Evolutionary conservation across 2,329 filamentous ascomycete genomes (phyloP).

Genomic region (Capronia americana): DNA sequence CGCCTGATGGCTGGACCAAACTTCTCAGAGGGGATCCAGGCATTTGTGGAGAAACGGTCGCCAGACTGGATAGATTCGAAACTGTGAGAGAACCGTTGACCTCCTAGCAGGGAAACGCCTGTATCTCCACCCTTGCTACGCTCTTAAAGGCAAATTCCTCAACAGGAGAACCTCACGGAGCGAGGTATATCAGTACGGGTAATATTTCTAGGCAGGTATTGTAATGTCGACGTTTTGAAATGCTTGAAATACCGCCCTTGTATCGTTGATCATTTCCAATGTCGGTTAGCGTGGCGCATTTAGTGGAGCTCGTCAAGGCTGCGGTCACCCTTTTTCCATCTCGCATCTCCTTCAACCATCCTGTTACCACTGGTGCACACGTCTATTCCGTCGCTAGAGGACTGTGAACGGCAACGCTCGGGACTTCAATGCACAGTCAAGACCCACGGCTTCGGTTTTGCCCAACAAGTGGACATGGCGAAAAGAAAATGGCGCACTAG

Average conservation of each 20-base stretch:
- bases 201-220: background rate
- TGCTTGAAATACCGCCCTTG: background rate
- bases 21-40: constrained; percentile 73
- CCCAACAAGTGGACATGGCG: background rate
- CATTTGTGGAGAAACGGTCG: constrained; percentile 77
- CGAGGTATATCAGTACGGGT: no score
- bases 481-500: background rate
- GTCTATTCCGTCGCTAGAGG: background rate
- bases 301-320: background rate
- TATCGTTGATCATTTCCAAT: background rate
- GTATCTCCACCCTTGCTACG: no score
- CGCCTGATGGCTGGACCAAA: constrained; percentile 59
- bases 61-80: constrained; percentile 66
- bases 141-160: no score
- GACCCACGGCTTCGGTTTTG: no score
- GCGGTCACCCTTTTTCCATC: background rate
- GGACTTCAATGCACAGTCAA: background rate
- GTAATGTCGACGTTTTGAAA: background rate
- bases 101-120: no score
- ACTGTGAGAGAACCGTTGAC: constrained; percentile 38
- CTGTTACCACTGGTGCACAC: background rate
- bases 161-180: background rate
- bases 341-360: background rate
- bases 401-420: background rate
- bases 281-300: background rate